A percentile compares a stretch with the other conserved stretches of the same genome.
These are phyloP conservation scores for Pichia kluyveri DNA, from an alignment of 805 yeast species.

Conservation along the genomic window DNA sequence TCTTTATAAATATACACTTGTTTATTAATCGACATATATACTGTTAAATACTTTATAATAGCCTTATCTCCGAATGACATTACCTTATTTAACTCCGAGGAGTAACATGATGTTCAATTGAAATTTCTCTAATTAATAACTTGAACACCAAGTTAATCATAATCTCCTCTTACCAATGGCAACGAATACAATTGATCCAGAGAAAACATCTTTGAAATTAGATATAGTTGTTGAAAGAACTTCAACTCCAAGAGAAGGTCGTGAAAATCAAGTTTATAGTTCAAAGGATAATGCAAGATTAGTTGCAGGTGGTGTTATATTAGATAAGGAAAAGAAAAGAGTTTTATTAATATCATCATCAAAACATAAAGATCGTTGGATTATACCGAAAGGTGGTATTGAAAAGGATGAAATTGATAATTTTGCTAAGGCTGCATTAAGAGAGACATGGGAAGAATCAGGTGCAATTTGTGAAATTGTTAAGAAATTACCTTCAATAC, in stretches of 20 bases:
- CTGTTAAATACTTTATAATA: too few relatives aligned
- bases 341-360: slow-evolving; percentile 77
- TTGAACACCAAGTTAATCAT: too few relatives aligned
- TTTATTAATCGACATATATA: too few relatives aligned
- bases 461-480: slow-evolving; percentile 67
- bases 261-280: slow-evolving; percentile 53
- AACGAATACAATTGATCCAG: background rate
- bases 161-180: too few relatives aligned
- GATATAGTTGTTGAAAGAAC: background rate
- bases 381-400: slow-evolving; percentile 92
- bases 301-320: slow-evolving; percentile 87
- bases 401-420: slow-evolving; percentile 66
- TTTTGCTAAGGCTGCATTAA: slow-evolving; percentile 44
- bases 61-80: too few relatives aligned
- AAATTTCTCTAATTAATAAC: too few relatives aligned
- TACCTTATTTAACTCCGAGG: too few relatives aligned
- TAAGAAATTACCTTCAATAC: slow-evolving; percentile 51
- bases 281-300: slow-evolving; percentile 63
- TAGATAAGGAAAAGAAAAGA: slow-evolving; percentile 45
- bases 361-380: slow-evolving; percentile 65
- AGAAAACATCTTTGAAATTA: background rate
- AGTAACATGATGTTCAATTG: too few relatives aligned
- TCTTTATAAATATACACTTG: too few relatives aligned
- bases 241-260: slow-evolving; percentile 41
- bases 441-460: slow-evolving; percentile 98